phyloP scores from a whole-genome alignment of 2,329 filamentous ascomycete species.

The Cladophialophora bantiana region DNA sequence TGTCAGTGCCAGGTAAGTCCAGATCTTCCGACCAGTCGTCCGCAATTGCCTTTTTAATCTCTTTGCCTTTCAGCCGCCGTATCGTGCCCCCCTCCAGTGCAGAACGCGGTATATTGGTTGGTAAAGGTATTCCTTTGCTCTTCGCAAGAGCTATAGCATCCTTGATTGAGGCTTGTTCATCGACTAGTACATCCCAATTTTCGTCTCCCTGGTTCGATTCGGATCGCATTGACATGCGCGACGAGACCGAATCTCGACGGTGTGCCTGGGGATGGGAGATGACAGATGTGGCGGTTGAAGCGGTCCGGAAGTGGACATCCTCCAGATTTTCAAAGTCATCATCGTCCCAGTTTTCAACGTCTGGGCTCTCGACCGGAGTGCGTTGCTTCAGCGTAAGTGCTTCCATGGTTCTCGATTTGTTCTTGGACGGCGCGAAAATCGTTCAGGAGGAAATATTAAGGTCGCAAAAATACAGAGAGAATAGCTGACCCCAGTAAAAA shows the following conservation, averaged over 20 bases:
- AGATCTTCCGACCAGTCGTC: constrained; percentile 85
- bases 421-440: constrained; percentile 3
- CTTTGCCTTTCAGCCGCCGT: constrained; percentile 80
- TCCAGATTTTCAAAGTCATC: constrained; percentile 58
- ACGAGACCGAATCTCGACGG: constrained; percentile 79
- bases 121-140: constrained; percentile 89
- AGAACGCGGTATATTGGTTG: constrained; percentile 82
- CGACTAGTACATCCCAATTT: constrained; percentile 85
- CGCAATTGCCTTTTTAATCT: constrained; percentile 73
- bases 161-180: constrained; percentile 82
- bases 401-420: constrained; percentile 47
- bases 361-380: constrained; percentile 45
- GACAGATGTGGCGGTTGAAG: constrained; percentile 55
- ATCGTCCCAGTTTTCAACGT: constrained; percentile 59
- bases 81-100: constrained; percentile 92
- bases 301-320: constrained; percentile 54
- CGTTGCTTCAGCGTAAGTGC: constrained; percentile 46
- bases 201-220: constrained; percentile 79
- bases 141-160: constrained; percentile 89
- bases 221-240: constrained; percentile 79
- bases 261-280: constrained; percentile 50
- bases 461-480: constrained; percentile 13
- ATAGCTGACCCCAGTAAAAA: constrained; percentile 20
- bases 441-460: constrained; percentile 12
- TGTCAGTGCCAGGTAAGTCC: constrained; percentile 68